Evolutionary conservation across 106 monocot genomes (phyloP), one percentile per base, ranked within the genome.

Genomic region (Posidonia australis): DNA sequence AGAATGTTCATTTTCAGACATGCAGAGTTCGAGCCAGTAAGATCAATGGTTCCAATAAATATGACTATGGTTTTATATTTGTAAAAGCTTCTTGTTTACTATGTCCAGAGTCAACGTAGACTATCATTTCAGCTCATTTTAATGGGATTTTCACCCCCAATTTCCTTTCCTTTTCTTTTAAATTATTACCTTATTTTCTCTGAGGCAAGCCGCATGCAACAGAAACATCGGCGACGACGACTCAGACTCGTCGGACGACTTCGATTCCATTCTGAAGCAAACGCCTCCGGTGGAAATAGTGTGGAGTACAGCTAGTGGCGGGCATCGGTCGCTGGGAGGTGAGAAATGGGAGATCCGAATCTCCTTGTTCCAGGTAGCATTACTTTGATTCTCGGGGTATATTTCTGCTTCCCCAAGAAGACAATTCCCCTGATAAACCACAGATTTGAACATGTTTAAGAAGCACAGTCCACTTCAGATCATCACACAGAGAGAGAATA

Each of bases 151-250:
- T 24, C 26, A 28, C 56, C 56, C n/a, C 44, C 45, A 3, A 47
- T 43, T 41, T 46, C 26, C 29, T 49, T 61, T 51, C 1, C n/a
- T n/a, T n/a, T 48, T 47, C 30, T 32, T 71, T 67, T 46, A 60
- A 58, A 58, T 61, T 54, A 66, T 60, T 91, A 99, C 98, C 98
- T 99, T 99, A 43, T 91, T 88, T 73, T 99, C 91, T 73, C 73
- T 74, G 88, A 87, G 75, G 80, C 91, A 91, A 51, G 83, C 63
- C 10, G 87, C 69, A 64, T 91, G 85, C 77, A 85, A 67, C 17
- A 72, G 54, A 59, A 74, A 84, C 64, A 99, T 66, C 19, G 70
- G 87, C 27, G 79, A 77, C 24, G 74, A 82, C 66, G 91, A 65
- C 19, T 67, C 84, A 22, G 79, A 77, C 24, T 67, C 56, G 46